A percentile compares a stretch with the other conserved stretches of the same genome.
Conservation (phyloP, 345 rosid genomes). For the Citrus cavaleriei region DNA sequence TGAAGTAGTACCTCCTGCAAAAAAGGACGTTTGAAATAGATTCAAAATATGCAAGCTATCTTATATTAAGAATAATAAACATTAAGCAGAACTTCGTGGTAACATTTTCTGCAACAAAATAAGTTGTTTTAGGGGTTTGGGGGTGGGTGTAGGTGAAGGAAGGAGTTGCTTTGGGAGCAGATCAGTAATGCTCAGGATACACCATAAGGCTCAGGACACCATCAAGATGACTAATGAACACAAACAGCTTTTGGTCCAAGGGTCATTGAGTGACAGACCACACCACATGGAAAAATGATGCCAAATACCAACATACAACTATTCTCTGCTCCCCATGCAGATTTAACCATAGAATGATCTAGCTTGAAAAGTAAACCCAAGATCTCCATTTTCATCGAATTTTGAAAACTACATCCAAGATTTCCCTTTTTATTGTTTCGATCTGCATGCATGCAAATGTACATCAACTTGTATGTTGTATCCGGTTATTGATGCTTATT, state of each 20-base stretch:
- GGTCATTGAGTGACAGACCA: background rate
- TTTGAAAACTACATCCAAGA: background rate
- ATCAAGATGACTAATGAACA: background rate
- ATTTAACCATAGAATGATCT: background rate
- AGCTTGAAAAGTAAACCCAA: background rate
- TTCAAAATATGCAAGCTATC: slow-evolving; percentile 1
- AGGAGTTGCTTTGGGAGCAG: background rate
- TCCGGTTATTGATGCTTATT: background rate
- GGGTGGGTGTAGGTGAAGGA: too few species aligned
- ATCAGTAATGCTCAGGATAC: background rate
- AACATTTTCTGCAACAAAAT: background rate
- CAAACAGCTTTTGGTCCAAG: background rate
- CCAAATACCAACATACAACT: background rate
- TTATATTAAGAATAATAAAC: background rate
- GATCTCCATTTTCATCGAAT: background rate
- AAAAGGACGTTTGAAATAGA: background rate
- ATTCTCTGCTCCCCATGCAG: background rate
- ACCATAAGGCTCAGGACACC: background rate
- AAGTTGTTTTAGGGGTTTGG: background rate
- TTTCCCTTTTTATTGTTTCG: background rate
- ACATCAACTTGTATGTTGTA: background rate
- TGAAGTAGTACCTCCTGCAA: slow-evolving; percentile 85
- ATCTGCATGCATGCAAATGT: background rate
- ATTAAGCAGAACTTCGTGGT: background rate
- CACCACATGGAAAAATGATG: background rate